phyloP scores from a whole-genome alignment of 345 rosid genomes.

The Salix exigua region DNA sequence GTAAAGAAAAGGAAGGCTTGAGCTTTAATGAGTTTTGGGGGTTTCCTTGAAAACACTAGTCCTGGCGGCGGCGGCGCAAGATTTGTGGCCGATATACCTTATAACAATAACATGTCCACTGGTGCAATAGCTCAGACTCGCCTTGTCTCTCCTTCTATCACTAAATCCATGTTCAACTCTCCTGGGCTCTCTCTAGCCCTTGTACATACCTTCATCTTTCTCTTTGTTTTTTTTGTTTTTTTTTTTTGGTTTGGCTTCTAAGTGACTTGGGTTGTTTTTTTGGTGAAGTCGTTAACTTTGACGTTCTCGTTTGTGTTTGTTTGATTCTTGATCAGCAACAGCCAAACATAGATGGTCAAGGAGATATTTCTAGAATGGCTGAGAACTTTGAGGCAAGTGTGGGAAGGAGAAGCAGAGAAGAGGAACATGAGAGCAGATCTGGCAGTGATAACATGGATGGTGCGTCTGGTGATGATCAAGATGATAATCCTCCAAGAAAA shows the following conservation, averaged over 20 bases:
- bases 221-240: too few relatives aligned
- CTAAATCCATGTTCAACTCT: constrained; percentile 65
- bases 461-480: constrained; percentile 91
- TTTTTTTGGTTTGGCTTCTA: background rate
- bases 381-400: constrained; percentile 13
- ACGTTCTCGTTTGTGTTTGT: background rate
- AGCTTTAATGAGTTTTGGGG: constrained; percentile 69
- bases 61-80: constrained; percentile 42
- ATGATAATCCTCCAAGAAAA: constrained; percentile 83
- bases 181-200: constrained; percentile 82
- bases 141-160: constrained; percentile 42
- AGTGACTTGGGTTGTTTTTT: background rate
- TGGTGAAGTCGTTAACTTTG: background rate
- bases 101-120: constrained; percentile 40
- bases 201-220: constrained; percentile 20
- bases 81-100: constrained; percentile 42
- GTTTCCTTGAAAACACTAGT: constrained; percentile 50
- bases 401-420: constrained; percentile 27
- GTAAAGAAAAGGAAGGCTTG: background rate
- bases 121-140: constrained; percentile 55
- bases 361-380: constrained; percentile 24
- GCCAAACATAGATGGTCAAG: constrained; percentile 45
- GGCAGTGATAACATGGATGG: constrained; percentile 95
- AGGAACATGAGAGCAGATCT: constrained; percentile 71
- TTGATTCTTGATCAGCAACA: constrained; percentile 33